Base-by-base conservation (phyloP, 2,329 filamentous ascomycete genomes). In the Colletotrichum phormii region DNA sequence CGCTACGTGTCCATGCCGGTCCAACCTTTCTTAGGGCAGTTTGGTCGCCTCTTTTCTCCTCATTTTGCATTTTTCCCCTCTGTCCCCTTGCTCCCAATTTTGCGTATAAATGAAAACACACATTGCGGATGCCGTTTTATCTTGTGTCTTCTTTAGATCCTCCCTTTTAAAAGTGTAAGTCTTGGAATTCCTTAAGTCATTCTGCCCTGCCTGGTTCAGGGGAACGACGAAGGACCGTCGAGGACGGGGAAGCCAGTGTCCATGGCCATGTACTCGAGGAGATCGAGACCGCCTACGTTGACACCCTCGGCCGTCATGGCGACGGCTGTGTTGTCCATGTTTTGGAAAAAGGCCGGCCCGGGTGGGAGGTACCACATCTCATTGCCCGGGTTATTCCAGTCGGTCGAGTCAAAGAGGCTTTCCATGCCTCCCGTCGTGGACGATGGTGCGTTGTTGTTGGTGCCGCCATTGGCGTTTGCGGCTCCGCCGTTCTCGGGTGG, bases 291-390 rank as follows among this genome's bases (percentile, higher is more conserved):
- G 11, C 90, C 90, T 2, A 93, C 89, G 76, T 92, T 92, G 62
- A 92, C 88, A 33, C 90, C 90, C 75, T 92, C 90, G 9, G 90
- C 89, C 3, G 90, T 92, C 89, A 92, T 92, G 55, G 89, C 89
- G 11, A 92, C 89, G 7, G 86, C 86, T 42, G 86, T 86, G 74
- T 90, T 89, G 72, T 88, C 89, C 77, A 91, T 86, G 78, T 91
- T 92, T 77, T 92, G 89, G 80, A 91, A 92, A 71, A 92, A 90
- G 5, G 89, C 90, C 2, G 90, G 85, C 0, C 90, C 90, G 0
- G 90, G 85, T 0, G 90, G 90, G 1, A 92, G 84, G 77, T 92
- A 92, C 90, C 90, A 92, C 88, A 92, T 90, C 77, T 91, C 89
- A 77, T 86, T 88, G 72, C 86, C 85, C 4, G 87, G 83, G 70